Conservation (phyloP, 345 rosid genomes). For the Clarkia xantiana region DNA sequence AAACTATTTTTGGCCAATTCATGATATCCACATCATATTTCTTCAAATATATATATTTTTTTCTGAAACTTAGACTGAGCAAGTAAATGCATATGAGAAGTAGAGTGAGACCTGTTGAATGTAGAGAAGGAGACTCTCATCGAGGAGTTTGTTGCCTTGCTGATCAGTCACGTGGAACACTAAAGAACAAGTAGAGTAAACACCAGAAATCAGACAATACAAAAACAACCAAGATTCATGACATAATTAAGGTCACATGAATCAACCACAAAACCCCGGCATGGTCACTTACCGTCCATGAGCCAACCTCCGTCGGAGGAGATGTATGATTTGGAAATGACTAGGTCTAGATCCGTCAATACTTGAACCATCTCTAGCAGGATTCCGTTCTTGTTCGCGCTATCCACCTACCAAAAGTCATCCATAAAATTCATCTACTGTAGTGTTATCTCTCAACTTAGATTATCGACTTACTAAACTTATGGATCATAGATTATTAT, state of each 20-base stretch:
- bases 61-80: not conserved
- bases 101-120: slow-evolving; percentile 27
- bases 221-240: not conserved
- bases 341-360: slow-evolving; percentile 87
- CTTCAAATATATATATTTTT: too few relatives aligned
- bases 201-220: not conserved
- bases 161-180: slow-evolving; percentile 42
- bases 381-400: slow-evolving; percentile 82
- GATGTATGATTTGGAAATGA: slow-evolving; percentile 82
- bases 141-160: slow-evolving; percentile 26
- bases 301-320: slow-evolving; percentile 95
- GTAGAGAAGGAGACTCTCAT: slow-evolving; percentile 27
- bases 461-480: too few relatives aligned
- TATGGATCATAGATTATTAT: too few relatives aligned
- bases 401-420: slow-evolving; percentile 51
- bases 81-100: not conserved
- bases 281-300: slow-evolving; percentile 70
- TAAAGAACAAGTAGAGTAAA: slow-evolving; percentile 3
- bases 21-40: too few relatives aligned
- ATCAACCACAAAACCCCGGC: slow-evolving; percentile 9
- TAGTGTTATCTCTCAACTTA: too few relatives aligned
- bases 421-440: too few relatives aligned
- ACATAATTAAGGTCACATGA: slow-evolving; percentile 8
- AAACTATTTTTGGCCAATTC: too few relatives aligned
- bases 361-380: slow-evolving; percentile 91